Evolutionary conservation across 306 rosid species (phyloP), one percentile per base, ranked within the genome.

Genomic region (Mucuna pruriens): DNA sequence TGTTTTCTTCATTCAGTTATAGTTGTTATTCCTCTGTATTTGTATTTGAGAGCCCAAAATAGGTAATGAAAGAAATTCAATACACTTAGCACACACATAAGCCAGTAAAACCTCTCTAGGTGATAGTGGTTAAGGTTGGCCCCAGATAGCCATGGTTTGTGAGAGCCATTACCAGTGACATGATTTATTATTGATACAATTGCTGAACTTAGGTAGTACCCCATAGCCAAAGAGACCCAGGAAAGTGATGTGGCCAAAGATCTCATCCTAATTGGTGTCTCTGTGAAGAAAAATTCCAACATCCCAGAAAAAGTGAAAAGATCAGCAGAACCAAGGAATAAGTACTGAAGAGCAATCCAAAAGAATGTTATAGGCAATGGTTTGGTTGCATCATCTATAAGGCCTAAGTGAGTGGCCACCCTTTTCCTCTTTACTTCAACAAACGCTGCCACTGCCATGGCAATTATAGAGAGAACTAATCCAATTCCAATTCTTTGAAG

Each of bases 261-360:
- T 64, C 92, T 89, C 99, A 95, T 95, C 69, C 86, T 84, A 4
- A 79, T 1, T 1, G 99, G 99, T 44, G 97, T 94, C 57, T 95
- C 99, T 8, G 99, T 88, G 90, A 95, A 95, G 93, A 95, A 93
- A 51, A 95, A 95, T 38, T 95, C 99, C 80, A 95, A 10, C 17
- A 92, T 57, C 3, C 99, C 99, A 1, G 99, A 94, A 70, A 95
- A 69, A 34, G 97, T 90, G 92, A 95, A 95, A 39, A 95, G 93
- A 84, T 95, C 99, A 4, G 99, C 97, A 1, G 99, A 95, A 3
- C 99, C 99, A 0, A 95, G 94, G 45, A 91, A 95, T 69, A 95
- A 68, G 85, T 84, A 93, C 67, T 95, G 99, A 4, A 93, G 74
- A 6, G 93, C 97, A 46, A 93, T 88, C 99, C 99, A 95, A 16